Percentiles rank a stretch among this genome's conserved stretches.
Evolutionary conservation across 768 basidiomycete genomes (phyloP).

Genomic region (Russula dissimulans): DNA sequence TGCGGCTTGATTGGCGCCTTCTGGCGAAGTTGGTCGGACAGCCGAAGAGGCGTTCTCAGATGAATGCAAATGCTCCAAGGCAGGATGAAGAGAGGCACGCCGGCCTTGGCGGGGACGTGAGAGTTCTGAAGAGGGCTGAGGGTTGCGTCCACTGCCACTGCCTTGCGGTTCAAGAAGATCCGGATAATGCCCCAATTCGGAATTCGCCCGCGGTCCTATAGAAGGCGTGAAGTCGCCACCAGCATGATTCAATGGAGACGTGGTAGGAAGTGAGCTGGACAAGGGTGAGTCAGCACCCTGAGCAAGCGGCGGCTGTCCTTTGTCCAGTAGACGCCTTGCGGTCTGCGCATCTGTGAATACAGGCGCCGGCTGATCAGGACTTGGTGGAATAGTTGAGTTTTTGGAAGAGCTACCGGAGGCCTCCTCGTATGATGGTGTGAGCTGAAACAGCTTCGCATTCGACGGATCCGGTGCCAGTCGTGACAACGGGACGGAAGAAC

Average conservation of each 20-base stretch:
- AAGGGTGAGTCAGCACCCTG: conserved; percentile 50
- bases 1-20: conserved; percentile 41
- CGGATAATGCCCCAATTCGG: conserved; percentile 73
- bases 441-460: conserved; percentile 53
- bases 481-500: conserved; percentile 45
- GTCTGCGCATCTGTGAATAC: conserved; percentile 31
- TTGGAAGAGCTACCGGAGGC: conserved; percentile 27
- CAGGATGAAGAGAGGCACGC: conserved; percentile 59
- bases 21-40: conserved; percentile 30
- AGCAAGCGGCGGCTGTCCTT: conserved; percentile 34
- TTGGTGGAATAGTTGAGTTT: conserved; percentile 41
- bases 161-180: conserved; percentile 43
- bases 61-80: conserved; percentile 39
- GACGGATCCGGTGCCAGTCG: conserved; percentile 44
- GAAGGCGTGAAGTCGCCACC: conserved; percentile 20
- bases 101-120: conserved; percentile 45
- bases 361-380: conserved; percentile 31
- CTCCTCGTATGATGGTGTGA: conserved; percentile 28
- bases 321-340: conserved; percentile 36
- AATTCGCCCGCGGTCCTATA: conserved; percentile 54
- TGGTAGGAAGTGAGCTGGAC: conserved; percentile 48
- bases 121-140: conserved; percentile 46
- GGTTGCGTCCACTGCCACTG: conserved; percentile 26
- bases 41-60: conserved; percentile 34
- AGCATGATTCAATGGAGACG: conserved; percentile 35